Base-by-base conservation (phyloP, 2,329 filamentous ascomycete species). In the Aspergillus sergii region DNA sequence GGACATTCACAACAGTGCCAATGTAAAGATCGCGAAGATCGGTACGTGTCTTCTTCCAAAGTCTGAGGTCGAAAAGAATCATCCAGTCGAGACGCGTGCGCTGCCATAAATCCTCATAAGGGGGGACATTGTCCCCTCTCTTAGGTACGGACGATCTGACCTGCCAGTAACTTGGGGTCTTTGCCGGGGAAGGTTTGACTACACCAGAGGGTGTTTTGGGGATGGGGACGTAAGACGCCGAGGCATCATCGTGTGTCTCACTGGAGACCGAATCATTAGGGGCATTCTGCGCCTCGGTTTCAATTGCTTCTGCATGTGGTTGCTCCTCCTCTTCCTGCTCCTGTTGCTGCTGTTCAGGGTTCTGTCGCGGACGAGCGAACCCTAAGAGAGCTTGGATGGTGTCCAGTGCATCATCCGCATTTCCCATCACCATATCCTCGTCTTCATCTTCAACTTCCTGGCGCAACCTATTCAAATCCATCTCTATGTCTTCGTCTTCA, bases 31-130 rank as follows among this genome's bases (percentile, higher is more conserved):
- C 91, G 36, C 95, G 89, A 61, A 99, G 85, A 74, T 96, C 92
- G 57, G 94, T 93, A 61, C 95, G 89, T 36, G 96, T 87, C 75
- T 93, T 95, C 80, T 99, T 99, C 95, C 95, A 99, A 85, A 99
- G 88, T 48, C 95, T 86, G 58, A 99, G 81, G 76, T 99, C 95
- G 75, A 97, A 99, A 10, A 99, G 83, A 34, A 99, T 92, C 73
- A 99, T 86, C 87, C 93, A 97, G 78, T 99, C 95, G 7, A 99
- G 83, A 36, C 95, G 90, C 14, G 98, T 91, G 36, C 94, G 89
- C 73, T 94, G 89, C 81, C 93, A 93, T 6, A 99, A 84, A 72
- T 99, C 91, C 76, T 99, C 95, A 59, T 93, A 91, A 19, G 87
- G 84, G 55, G 89, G 89, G 8, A 90, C 81, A 59, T 85, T 85